Base-by-base conservation (phyloP, 2,329 filamentous ascomycete species). In the Metarhizium rileyi region DNA sequence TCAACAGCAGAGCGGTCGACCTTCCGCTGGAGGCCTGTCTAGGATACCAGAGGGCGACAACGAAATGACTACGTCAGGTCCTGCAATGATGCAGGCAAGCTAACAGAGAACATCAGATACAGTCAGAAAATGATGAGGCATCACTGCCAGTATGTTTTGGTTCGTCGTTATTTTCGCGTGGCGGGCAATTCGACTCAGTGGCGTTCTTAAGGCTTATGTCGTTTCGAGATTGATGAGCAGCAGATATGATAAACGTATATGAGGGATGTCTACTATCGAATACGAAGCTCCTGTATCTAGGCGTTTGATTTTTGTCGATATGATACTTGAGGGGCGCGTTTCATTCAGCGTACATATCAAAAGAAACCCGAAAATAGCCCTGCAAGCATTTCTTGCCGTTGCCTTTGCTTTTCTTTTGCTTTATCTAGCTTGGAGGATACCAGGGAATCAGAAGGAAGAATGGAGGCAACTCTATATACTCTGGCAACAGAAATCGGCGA, bases 21-120 rank as follows among this genome's bases (percentile, higher is more conserved):
- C 59, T 3, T 60, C 65, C 3, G 67, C 77, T 47, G 74, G 76
- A 3, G 74, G 74, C 0, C 61, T 81, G 9, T 75, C 76, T 2
- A 70, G 75, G 30, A 80, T 80, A 47, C 76, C 76, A 0, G 77
- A 80, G 57, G 75, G 76, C n/a, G 77, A 80, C 47, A 66, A 66
- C 4, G 77, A 80, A 62, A 70, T 75, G 63, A 57, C 63, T 18
- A 49, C 58, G 36, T 46, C 61, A 5, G 56, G 61, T 1, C 48
- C 59, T 18, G 58, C 59, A 4, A 40, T 53, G 50, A 65, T 63
- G 61, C 63, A 65, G 49, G 59, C 56, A 5, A 56, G 56, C 27
- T 66, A 55, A 64, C 5, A 26, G 4, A 36, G 18, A 18, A 30
- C 7, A 7, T 18, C 5, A 38, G 20, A 38, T 10, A 28, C 27